Percentiles rank a stretch among this genome's conserved stretches.
These are phyloP conservation scores for Colletotrichum melonis DNA, from an alignment of 2,329 filamentous ascomycete genomes.

Conservation along the genomic window DNA sequence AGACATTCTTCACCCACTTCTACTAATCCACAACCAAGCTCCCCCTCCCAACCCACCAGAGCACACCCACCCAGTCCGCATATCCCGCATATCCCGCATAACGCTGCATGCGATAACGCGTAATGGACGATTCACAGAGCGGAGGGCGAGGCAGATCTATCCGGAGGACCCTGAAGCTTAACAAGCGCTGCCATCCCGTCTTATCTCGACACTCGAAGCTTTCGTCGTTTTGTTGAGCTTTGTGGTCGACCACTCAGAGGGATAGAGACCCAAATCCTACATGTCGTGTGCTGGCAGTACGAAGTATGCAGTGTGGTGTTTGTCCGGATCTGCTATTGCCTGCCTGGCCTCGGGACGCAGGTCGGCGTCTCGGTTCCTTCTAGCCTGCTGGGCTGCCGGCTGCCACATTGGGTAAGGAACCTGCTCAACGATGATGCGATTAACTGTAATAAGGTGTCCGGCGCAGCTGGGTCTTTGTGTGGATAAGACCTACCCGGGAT, in stretches of 20 bases:
- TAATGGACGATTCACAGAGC: constrained; percentile 26
- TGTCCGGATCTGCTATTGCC: not conserved
- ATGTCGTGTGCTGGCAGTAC: constrained; percentile 3
- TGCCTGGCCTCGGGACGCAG: constrained; percentile 6
- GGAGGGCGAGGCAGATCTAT: constrained; percentile 31
- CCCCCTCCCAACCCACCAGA: constrained; percentile 25
- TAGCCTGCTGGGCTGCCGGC: constrained; percentile 5
- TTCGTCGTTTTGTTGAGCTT: constrained; percentile 19
- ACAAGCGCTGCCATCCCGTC: constrained; percentile 36
- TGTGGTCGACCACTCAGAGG: constrained; percentile 1
- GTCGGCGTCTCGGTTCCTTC: constrained; percentile 3
- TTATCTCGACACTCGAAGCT: constrained; percentile 34
- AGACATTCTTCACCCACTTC: constrained; percentile 23
- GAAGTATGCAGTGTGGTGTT: not conserved
- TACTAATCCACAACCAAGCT: constrained; percentile 17
- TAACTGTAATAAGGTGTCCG: constrained; percentile 23
- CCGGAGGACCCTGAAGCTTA: constrained; percentile 35
- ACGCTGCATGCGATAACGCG: constrained; percentile 36
- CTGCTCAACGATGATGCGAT: constrained; percentile 27
- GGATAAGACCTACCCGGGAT: constrained; percentile 14
- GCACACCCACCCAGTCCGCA: constrained; percentile 30
- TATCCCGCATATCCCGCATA: constrained; percentile 33
- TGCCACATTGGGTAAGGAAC: constrained; percentile 13
- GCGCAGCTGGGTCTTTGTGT: not conserved
- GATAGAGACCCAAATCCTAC: not conserved